phyloP scores from a whole-genome alignment of 139 green algal species.

The Chlorella sp. region DNA sequence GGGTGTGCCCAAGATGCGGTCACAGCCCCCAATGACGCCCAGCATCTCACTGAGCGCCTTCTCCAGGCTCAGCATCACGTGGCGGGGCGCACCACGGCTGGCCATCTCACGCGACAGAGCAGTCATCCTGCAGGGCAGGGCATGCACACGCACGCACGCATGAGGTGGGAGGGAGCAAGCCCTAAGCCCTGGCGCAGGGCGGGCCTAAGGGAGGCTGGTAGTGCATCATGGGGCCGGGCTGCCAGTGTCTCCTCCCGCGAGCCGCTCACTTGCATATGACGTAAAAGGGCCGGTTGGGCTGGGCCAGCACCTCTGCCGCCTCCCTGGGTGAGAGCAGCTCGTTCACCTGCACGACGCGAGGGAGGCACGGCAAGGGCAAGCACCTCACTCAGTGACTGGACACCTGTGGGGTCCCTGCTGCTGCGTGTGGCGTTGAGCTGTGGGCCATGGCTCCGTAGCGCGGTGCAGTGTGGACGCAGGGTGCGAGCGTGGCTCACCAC shows the following conservation, averaged over 20 bases:
- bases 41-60: conserved; percentile 2
- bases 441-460: too few relatives aligned
- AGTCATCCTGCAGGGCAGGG: background rate
- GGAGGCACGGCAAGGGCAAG: too few relatives aligned
- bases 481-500: too few relatives aligned
- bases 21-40: conserved; percentile 18
- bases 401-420: too few relatives aligned
- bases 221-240: too few relatives aligned
- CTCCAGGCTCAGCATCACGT: background rate
- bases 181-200: too few relatives aligned
- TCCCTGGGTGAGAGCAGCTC: conserved; percentile 1
- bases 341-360: background rate
- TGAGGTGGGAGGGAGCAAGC: too few relatives aligned
- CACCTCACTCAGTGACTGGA: too few relatives aligned
- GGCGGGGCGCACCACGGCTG: background rate
- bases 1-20: conserved; percentile 60
- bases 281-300: conserved; percentile 5
- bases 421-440: too few relatives aligned
- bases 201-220: too few relatives aligned
- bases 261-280: conserved; percentile 3
- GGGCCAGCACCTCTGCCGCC: background rate
- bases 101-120: background rate
- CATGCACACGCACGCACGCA: background rate
- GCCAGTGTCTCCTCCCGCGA: too few relatives aligned
- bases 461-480: too few relatives aligned